Percentiles rank a stretch among this genome's conserved stretches.
Conservation (phyloP, 177 flowering plant species). For the Vitis hybrid region DNA sequence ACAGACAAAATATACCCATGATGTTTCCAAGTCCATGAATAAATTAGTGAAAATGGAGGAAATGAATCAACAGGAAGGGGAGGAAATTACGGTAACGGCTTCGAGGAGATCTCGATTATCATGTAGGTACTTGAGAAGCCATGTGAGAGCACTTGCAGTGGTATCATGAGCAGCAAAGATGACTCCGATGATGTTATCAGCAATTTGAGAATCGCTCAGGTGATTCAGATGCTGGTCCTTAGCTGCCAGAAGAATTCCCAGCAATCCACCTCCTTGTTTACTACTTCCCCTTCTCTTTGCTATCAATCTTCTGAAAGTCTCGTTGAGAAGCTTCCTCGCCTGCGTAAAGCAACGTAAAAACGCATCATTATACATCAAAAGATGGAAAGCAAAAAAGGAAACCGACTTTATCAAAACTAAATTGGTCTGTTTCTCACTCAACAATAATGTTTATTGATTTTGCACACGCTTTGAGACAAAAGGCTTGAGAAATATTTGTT, state of each 20-base stretch:
- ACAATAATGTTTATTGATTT: too few species aligned
- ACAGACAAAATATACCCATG: too few species aligned
- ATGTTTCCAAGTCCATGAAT: too few species aligned
- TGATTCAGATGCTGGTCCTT: slow-evolving; percentile 26
- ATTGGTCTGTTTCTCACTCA: too few species aligned
- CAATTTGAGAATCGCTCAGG: slow-evolving; percentile 65
- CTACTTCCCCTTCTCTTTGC: slow-evolving; percentile 48
- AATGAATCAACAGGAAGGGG: too few species aligned
- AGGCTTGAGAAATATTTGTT: too few species aligned
- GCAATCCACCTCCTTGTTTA: slow-evolving; percentile 39
- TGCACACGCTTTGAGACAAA: too few species aligned
- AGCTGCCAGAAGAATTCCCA: slow-evolving; percentile 48
- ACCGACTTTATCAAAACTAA: too few species aligned
- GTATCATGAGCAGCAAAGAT: slow-evolving; percentile 93
- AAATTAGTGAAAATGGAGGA: background rate
- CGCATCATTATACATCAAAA: background rate
- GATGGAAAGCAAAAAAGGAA: too few species aligned
- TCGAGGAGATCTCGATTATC: slow-evolving; percentile 51
- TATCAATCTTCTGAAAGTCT: slow-evolving; percentile 49
- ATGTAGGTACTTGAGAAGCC: slow-evolving; percentile 72
- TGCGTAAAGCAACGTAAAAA: slow-evolving; percentile 14
- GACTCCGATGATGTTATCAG: slow-evolving; percentile 84
- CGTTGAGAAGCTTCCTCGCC: slow-evolving; percentile 70
- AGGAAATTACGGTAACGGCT: slow-evolving; percentile 54
- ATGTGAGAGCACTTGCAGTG: slow-evolving; percentile 77